Evolutionary conservation across 352 stramenopile species (phyloP), one percentile per base, ranked within the genome.

Genomic region (Elongisporangium anandrum): DNA sequence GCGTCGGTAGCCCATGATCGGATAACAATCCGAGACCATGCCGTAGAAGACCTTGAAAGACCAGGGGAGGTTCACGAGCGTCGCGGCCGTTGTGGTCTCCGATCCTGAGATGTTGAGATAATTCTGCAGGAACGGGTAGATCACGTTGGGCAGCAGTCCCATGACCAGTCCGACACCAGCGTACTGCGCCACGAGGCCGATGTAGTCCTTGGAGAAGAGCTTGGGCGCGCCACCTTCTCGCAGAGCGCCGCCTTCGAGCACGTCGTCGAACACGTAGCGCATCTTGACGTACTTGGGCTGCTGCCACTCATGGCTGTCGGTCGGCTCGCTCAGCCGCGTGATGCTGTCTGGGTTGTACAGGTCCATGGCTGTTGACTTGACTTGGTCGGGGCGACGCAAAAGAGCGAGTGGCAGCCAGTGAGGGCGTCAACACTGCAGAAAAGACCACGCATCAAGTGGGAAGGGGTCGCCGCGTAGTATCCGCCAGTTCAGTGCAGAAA

Each of bases 41-140:
- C 75, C 75, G 52, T 82, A 69, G 53, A 87, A 81, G 8, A 86
- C 68, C 61, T 88, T 88, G 49, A 88, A 86, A 48, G 69, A 84
- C 74, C 76, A 88, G 0, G 72, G 75, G 0, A 88, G 45, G 22
- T 75, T 65, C 12, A 88, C 70, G 3, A 85, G 65, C 17, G 73
- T 72, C 12, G 58, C 47, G 1, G 73, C 77, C 9, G 77, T 70
- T 2, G 77, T 74, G 0, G 72, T 77, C 39, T 75, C 63, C n/a
- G 74, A 71, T 2, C 71, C 78, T 1, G 69, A 63, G 45, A 81
- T 73, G 58, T 84, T 88, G 57, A 85, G 68, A 59, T 85, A 85
- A 53, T 77, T 74, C 57, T 72, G 66, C 50, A 88, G 56, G 59
- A 84, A 85, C 23, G 79, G 79, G 47, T 80, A 83, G 47, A 85